Base-by-base conservation (phyloP, 2,329 filamentous ascomycete species). In the Juglanconis sp. region DNA sequence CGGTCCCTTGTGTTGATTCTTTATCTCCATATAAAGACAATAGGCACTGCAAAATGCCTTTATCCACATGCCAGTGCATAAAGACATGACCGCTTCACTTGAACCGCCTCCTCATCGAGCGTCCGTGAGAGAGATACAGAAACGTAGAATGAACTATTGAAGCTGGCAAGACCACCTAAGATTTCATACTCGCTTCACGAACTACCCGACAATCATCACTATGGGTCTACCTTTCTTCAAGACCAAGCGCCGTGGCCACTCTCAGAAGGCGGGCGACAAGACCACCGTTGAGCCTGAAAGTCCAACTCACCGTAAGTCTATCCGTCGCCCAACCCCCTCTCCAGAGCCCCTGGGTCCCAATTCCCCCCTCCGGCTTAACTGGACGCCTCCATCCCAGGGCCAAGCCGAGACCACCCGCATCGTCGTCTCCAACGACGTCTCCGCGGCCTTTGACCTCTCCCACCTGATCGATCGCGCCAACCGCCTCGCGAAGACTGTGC, bases 181-280 rank as follows among this genome's bases (percentile, higher is more conserved):
- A 7, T n/a, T 6, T 5, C n/a, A 47, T 10, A 31, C 17, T 17
- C 31, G 46, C 10, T n/a, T 7, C n/a, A 4, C 42, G 11, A 17
- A 42, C 2, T 31, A 6, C 46, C 5, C 9, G 4, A 17, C 34
- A 4, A 54, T 5, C n/a, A 54, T 10, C 31, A 24, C 44, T 17
- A 60, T 60, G 58, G 30, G 10, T 13, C 36, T 56, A 15, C 9
- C 46, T 44, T 52, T 52, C 38, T 60, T 49, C 34, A 36, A 6
- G 3, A 36, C 24, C 1, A 60, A 49, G 40, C 53, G 48, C 24
- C 50, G 46, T 9, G 47, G n/a, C 31, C 53, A 2, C 15, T n/a
- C 46, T 9, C 31, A 48, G 10, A 8, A 34, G 24, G 2, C 24
- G 24, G 48, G 48, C 17, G 38, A 47, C 30, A 53, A 48, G 36